phyloP scores from a whole-genome alignment of 1,284 basidiomycete species.

The Melampsora larici-populina region DNA sequence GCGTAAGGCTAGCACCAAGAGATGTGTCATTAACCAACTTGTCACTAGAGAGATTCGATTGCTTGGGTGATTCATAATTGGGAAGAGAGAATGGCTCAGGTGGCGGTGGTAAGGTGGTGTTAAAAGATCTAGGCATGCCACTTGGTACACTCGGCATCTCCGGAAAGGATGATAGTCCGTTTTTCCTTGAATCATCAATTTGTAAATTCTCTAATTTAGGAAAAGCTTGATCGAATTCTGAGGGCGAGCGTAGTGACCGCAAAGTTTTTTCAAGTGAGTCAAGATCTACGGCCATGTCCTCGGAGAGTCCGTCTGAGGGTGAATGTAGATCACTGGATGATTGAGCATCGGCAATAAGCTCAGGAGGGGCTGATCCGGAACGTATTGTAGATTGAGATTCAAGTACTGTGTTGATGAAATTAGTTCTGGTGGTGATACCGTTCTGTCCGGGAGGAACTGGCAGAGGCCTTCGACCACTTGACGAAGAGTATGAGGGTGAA shows the following conservation, averaged over 20 bases:
- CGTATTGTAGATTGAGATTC: constrained; percentile 34
- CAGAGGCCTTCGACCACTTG: not conserved
- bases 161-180: constrained; percentile 13
- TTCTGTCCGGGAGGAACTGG: not conserved
- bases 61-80: not conserved
- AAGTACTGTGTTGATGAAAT: constrained; percentile 29
- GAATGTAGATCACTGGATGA: not conserved
- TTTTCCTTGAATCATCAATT: not conserved
- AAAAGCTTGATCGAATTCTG: constrained; percentile 41
- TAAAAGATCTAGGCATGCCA: not conserved
- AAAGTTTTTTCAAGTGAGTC: constrained; percentile 7
- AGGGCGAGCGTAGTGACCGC: constrained; percentile 13
- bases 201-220: constrained; percentile 11
- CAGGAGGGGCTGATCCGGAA: constrained; percentile 41
- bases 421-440: not conserved
- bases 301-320: not conserved
- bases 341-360: constrained; percentile 9
- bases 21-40: constrained; percentile 27
- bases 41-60: constrained; percentile 3
- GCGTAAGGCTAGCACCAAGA: constrained; percentile 18
- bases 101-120: constrained; percentile 20
- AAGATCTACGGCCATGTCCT: not conserved
- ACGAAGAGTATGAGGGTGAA: constrained; percentile 5
- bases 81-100: constrained; percentile 34
- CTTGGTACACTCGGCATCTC: constrained; percentile 22